Percentiles rank a stretch among this genome's conserved stretches.
These are phyloP conservation scores for Hypsizygus ulmarius DNA, from an alignment of 1,284 basidiomycete genomes.

Conservation along the genomic window DNA sequence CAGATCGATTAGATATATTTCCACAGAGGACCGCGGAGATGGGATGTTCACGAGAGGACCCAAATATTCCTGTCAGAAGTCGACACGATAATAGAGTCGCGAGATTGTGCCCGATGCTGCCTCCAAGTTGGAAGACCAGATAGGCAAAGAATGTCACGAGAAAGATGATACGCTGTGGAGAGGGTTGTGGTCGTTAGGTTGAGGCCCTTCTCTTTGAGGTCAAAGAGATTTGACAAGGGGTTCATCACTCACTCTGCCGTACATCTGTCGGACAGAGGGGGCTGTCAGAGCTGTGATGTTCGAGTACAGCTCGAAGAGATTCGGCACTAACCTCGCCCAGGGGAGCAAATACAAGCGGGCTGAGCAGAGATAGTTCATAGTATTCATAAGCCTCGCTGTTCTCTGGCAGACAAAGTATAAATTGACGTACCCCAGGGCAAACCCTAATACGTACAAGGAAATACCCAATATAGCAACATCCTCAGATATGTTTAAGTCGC, in stretches of 20 bases:
- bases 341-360: constrained; percentile 62
- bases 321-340: constrained; percentile 49
- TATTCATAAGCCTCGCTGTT: constrained; percentile 5
- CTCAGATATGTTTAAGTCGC: constrained; percentile 48
- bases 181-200: background rate
- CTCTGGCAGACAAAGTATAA: constrained; percentile 1
- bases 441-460: constrained; percentile 57
- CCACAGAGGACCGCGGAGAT: constrained; percentile 1
- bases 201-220: constrained; percentile 47
- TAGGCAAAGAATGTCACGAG: constrained; percentile 57
- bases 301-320: background rate
- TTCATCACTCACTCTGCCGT: constrained; percentile 20
- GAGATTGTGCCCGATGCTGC: constrained; percentile 57
- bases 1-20: constrained; percentile 10
- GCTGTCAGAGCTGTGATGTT: background rate
- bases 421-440: constrained; percentile 38
- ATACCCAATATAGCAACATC: constrained; percentile 60
- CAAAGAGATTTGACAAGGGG: background rate
- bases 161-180: constrained; percentile 47
- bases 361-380: constrained; percentile 19
- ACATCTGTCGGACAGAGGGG: constrained; percentile 18
- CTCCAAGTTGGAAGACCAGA: constrained; percentile 61
- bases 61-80: constrained; percentile 58
- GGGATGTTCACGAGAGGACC: constrained; percentile 48
- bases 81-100: constrained; percentile 59